Evolutionary conservation across 495 filamentous ascomycete genomes (phyloP), one percentile per base, ranked within the genome.

Genomic region (Mytilinidion resinicola): DNA sequence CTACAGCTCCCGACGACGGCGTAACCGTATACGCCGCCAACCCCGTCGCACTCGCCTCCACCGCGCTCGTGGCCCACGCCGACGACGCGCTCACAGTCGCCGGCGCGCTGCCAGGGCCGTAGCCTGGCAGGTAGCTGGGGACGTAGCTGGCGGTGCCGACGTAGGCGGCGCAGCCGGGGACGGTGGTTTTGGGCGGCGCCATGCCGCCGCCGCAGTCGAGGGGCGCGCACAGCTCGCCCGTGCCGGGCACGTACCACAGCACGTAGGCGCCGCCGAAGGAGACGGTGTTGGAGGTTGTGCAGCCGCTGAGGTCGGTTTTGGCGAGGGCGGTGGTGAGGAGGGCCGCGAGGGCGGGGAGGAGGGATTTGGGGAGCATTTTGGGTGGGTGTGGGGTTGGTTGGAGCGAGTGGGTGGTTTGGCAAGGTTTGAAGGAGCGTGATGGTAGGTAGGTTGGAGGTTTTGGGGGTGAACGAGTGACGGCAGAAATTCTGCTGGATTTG

Each of bases 121-220:
- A 68, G 25, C 76, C 76, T 15, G 75, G 67, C 7, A 82, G 64
- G 64, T 73, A 83, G 56, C 65, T 74, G 4, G 81, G 75, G 20
- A 73, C 72, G 55, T 80, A 74, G 15, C 78, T 78, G 20, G 71
- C 79, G 8, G 82, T 84, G 43, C 83, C 83, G 2, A 64, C 67
- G 69, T 87, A 87, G 12, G 57, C 60, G 0, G 76, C 71, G 65
- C 84, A 87, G 8, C 82, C 83, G 1, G 83, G 82, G 30, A 82
- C 77, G 34, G 75, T 75, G 17, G 78, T 80, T 70, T 81, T 85
- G 0, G 79, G 76, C 0, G 84, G 82, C 9, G 82, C 83, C 43
- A 78, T 75, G 20, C 82, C 83, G 53, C 84, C 84, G 33, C 84
- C 84, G 65, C 84, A 86, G 75, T 85, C 82, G 57, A 81, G 73